Evolutionary conservation across 2,329 filamentous ascomycete genomes (phyloP), one percentile per base, ranked within the genome.

Genomic region (Pseudogymnoascus sp.): DNA sequence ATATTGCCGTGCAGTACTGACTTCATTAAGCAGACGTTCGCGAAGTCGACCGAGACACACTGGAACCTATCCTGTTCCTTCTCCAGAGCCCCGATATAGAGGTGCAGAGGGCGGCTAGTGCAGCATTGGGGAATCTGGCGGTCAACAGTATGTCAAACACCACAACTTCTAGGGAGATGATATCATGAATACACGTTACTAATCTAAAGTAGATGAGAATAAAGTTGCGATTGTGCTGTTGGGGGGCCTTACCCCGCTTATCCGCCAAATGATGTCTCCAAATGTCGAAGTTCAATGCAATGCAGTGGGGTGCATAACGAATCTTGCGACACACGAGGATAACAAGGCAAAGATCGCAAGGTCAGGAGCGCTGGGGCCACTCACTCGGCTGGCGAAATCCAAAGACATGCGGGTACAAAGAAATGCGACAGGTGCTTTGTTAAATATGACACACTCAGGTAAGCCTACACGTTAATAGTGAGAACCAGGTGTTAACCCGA

Each of bases 391-490:
- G 63, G 94, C 94, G 65, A 97, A 96, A 77, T 97, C 94, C 22
- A 93, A 95, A 76, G 94, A 99, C 72, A 97, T 97, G 94, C 87
- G 94, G 62, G 94, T 99, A 58, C 94, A 99, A 78, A 85, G 94
- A 67, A 99, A 99, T 76, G 94, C 94, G 63, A 99, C 94, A 0
- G 94, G 94, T 61, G 94, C 94, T 52, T 79, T 99, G 63, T 83
- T 99, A 67, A 99, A 99, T 76, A 99, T 99, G 94, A 99, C 94
- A 70, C 94, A 99, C 79, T 97, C 92, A 67, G 92, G 92, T 96
- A 84, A 64, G 83, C 69, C 58, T 49, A 49, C n/a, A 25, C 14
- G 3, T 23, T 30, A 63, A 67, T 71, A 22, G 72, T 28, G 41
- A 22, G 25, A 11, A 58, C 9, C 23, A 22, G 9, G 55, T n/a